phyloP scores from a whole-genome alignment of 139 green algal species.

The Micractinium conductrix region DNA sequence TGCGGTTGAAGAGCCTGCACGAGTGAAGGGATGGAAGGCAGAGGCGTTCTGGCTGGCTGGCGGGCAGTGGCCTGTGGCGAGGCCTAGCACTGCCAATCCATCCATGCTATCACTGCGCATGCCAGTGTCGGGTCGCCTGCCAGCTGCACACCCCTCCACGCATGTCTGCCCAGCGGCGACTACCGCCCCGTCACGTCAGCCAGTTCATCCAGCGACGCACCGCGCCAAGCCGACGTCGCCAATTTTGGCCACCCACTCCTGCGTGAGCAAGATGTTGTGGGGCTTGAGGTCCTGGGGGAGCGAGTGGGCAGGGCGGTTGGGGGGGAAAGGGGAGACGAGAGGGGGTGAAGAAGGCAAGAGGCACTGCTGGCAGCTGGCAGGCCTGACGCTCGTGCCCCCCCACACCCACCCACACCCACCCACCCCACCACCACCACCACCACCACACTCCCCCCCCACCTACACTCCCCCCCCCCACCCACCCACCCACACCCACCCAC shows the following conservation, averaged over 20 bases:
- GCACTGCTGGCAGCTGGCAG: too few relatives aligned
- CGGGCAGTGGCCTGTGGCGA: background rate
- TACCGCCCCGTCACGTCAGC: too few relatives aligned
- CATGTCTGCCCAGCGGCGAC: too few relatives aligned
- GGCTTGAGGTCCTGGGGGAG: slow-evolving; percentile 33
- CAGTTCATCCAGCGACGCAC: background rate
- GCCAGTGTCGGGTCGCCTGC: too few relatives aligned
- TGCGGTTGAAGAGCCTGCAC: slow-evolving; percentile 4
- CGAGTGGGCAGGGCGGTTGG: background rate
- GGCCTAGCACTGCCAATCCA: background rate
- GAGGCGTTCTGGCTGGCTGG: background rate
- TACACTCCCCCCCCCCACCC: too few relatives aligned
- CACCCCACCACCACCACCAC: too few relatives aligned
- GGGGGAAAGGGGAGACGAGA: too few relatives aligned
- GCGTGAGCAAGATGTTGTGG: slow-evolving; percentile 35
- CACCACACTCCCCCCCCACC: too few relatives aligned
- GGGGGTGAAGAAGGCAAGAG: background rate
- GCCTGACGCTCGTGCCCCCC: too few relatives aligned
- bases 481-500: too few relatives aligned
- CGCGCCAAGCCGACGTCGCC: slow-evolving; percentile 37
- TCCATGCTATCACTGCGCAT: too few relatives aligned
- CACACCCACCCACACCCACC: background rate
- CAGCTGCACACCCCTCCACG: background rate
- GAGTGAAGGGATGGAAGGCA: background rate
- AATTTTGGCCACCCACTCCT: slow-evolving; percentile 34